phyloP scores from a whole-genome alignment of 2,329 filamentous ascomycete genomes.

The Trichoderma harzianum region DNA sequence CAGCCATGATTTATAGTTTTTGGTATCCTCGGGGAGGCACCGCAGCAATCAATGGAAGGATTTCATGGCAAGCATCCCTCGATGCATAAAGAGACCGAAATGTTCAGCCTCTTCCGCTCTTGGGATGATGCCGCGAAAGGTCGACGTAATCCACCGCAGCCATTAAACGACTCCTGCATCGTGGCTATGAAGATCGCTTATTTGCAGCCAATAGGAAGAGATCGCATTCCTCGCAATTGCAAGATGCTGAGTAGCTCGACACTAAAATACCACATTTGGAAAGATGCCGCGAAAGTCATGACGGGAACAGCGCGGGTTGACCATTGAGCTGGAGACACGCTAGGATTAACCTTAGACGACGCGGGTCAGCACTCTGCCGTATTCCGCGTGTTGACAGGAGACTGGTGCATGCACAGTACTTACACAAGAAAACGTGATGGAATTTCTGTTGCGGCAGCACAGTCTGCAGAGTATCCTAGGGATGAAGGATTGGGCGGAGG shows the following conservation, averaged over 20 bases:
- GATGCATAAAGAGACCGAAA: not conserved
- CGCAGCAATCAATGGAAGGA: not conserved
- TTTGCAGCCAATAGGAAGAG: not conserved
- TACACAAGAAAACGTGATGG: not conserved
- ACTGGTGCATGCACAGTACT: not conserved
- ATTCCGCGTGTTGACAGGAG: not conserved
- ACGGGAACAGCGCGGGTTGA: not conserved
- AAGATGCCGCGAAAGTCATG: not conserved
- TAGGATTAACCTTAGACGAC: not conserved
- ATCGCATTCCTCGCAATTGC: conserved; percentile 9
- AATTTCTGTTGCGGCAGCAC: not conserved
- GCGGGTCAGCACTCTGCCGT: not conserved
- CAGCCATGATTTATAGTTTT: not conserved
- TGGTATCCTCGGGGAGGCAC: not conserved
- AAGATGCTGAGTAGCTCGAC: not conserved
- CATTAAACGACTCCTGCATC: not conserved
- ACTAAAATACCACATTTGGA: conserved; percentile 1
- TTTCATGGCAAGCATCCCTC: not conserved
- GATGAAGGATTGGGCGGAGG: not conserved
- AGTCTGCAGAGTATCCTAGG: not conserved
- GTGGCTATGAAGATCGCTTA: not conserved
- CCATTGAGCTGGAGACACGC: not conserved
- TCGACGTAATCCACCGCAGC: not conserved
- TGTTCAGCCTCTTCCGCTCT: not conserved
- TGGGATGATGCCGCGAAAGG: not conserved